These are phyloP conservation scores for Hanseniaspora lachancei DNA, from an alignment of 805 yeast genomes.

Conservation along the genomic window DNA sequence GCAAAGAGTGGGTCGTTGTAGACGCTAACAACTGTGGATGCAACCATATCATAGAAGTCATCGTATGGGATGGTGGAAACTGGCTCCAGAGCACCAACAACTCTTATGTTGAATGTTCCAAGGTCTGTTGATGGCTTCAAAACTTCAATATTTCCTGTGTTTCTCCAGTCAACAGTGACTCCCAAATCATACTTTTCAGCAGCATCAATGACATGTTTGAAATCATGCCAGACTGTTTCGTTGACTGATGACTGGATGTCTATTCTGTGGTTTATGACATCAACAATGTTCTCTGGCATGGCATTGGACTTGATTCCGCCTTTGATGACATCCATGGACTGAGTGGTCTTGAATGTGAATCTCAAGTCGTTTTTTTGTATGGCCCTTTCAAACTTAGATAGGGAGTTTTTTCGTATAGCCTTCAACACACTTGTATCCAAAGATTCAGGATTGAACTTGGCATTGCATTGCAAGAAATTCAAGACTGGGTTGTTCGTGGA, in stretches of 20 bases:
- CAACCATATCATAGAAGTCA: slow-evolving; percentile 39
- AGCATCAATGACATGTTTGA: slow-evolving; percentile 13
- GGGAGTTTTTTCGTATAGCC: slow-evolving; percentile 21
- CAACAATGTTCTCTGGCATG: slow-evolving; percentile 39
- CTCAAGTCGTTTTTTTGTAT: slow-evolving; percentile 16
- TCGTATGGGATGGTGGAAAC: slow-evolving; percentile 34
- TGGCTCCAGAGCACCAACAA: slow-evolving; percentile 30
- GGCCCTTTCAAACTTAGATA: slow-evolving; percentile 18
- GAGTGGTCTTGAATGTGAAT: slow-evolving; percentile 37
- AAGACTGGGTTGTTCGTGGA: slow-evolving; percentile 47
- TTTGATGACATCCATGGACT: slow-evolving; percentile 40
- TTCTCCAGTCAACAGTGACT: slow-evolving; percentile 8
- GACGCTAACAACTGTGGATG: slow-evolving; percentile 45
- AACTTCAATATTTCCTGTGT: not conserved
- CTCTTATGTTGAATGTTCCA: slow-evolving; percentile 21
- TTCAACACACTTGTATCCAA: slow-evolving; percentile 18
- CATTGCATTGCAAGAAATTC: slow-evolving; percentile 46
- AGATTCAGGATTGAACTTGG: slow-evolving; percentile 33
- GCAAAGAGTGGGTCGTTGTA: slow-evolving; percentile 35
- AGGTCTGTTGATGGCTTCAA: slow-evolving; percentile 5
- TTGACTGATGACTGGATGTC: slow-evolving; percentile 41
- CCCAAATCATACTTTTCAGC: slow-evolving; percentile 15
- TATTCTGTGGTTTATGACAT: slow-evolving; percentile 41
- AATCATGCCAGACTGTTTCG: slow-evolving; percentile 31
- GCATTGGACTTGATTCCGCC: slow-evolving; percentile 55